Percentiles rank a stretch among this genome's conserved stretches.
These are phyloP conservation scores for Botryotinia narcissicola DNA, from an alignment of 2,329 filamentous ascomycete genomes.

Conservation along the genomic window DNA sequence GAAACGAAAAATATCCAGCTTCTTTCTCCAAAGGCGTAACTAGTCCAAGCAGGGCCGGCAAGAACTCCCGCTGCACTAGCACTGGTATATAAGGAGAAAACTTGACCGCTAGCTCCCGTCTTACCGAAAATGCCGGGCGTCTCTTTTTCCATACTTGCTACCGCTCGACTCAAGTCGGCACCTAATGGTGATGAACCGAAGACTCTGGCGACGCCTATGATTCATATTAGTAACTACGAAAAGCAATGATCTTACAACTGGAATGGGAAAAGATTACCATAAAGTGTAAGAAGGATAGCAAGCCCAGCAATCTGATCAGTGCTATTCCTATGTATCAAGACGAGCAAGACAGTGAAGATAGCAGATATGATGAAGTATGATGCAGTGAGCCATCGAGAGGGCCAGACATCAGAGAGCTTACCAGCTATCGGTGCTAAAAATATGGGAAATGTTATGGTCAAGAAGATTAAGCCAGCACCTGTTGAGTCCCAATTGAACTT, in stretches of 20 bases:
- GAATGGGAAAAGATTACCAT: slow-evolving; percentile 44
- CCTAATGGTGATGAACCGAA: slow-evolving; percentile 22
- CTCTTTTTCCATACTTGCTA: slow-evolving; percentile 19
- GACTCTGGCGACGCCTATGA: slow-evolving; percentile 19
- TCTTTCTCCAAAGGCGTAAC: slow-evolving; percentile 18
- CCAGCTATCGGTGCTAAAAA: slow-evolving; percentile 58
- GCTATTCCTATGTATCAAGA: slow-evolving; percentile 58
- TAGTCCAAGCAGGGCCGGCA: slow-evolving; percentile 22
- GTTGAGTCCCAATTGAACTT: slow-evolving; percentile 54
- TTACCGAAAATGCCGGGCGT: slow-evolving; percentile 22
- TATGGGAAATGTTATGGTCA: slow-evolving; percentile 56
- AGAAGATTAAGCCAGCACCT: slow-evolving; percentile 56
- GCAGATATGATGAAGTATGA: slow-evolving; percentile 55
- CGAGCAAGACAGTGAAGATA: slow-evolving; percentile 60
- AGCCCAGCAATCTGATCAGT: slow-evolving; percentile 62
- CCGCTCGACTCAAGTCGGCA: slow-evolving; percentile 22
- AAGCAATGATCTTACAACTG: neutral
- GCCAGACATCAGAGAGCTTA: slow-evolving; percentile 48
- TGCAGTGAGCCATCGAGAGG: slow-evolving; percentile 58
- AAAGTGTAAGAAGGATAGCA: slow-evolving; percentile 57
- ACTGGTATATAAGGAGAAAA: slow-evolving; percentile 23
- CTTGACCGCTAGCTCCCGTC: slow-evolving; percentile 22
- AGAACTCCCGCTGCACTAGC: slow-evolving; percentile 23
- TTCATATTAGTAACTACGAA: neutral
- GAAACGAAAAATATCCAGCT: slow-evolving; percentile 21